Evolutionary conservation across 2,329 filamentous ascomycete species (phyloP).

Genomic region (Aspergillus ochraceoroseus): DNA sequence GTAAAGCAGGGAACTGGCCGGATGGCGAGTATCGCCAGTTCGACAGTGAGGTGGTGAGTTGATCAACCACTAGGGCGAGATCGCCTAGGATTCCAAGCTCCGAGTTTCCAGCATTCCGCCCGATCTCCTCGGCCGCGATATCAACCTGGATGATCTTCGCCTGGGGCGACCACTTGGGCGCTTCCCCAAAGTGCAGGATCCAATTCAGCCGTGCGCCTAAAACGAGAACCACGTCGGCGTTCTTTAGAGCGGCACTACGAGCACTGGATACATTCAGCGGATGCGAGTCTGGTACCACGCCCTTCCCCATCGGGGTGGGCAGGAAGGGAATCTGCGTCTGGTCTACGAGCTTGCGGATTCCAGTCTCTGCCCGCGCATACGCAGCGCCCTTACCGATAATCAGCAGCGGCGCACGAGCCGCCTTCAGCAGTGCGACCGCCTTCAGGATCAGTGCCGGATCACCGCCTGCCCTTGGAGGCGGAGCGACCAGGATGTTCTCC

Average conservation of each 20-base stretch:
- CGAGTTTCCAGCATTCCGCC: conserved; percentile 48
- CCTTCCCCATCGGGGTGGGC: conserved; percentile 57
- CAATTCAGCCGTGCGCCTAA: conserved; percentile 55
- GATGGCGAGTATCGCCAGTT: conserved; percentile 44
- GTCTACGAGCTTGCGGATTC: conserved; percentile 46
- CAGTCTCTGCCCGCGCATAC: conserved; percentile 49
- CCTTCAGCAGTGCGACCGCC: conserved; percentile 45
- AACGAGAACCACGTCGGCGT: conserved; percentile 53
- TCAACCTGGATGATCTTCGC: conserved; percentile 55
- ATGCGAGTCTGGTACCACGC: conserved; percentile 52
- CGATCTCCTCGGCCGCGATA: conserved; percentile 52
- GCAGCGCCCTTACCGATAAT: conserved; percentile 55
- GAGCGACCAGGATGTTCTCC: conserved; percentile 30
- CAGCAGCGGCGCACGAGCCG: conserved; percentile 49
- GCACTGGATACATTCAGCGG: conserved; percentile 51
- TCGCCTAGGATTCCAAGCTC: conserved; percentile 51
- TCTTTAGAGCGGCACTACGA: conserved; percentile 50
- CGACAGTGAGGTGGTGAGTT: conserved; percentile 42
- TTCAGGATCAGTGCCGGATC: conserved; percentile 44
- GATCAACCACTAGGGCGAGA: conserved; percentile 47
- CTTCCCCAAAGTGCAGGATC: conserved; percentile 55
- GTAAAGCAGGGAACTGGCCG: conserved; percentile 28
- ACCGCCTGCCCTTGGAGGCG: conserved; percentile 44
- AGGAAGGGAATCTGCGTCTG: conserved; percentile 52
- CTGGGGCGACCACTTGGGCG: conserved; percentile 50